Conservation (phyloP, 2,329 filamentous ascomycete species). For the Scolecobasidium constrictum region DNA sequence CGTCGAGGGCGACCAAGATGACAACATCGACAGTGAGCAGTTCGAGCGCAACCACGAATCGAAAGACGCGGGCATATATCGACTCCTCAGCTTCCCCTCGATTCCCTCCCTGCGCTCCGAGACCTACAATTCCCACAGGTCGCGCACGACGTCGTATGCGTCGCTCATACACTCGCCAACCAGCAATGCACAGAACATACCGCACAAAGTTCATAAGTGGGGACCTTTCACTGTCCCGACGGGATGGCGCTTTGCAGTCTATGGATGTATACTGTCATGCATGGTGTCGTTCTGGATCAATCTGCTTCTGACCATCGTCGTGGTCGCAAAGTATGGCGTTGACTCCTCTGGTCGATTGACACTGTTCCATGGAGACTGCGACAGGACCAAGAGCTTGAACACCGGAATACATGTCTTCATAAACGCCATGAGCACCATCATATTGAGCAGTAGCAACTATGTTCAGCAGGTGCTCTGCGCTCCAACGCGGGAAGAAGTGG, state of each 20-base stretch:
- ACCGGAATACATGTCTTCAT: slow-evolving; percentile 14
- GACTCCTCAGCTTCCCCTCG: neutral
- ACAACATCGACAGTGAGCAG: too few species aligned
- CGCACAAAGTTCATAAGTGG: neutral
- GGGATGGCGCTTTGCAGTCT: neutral
- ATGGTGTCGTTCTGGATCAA: slow-evolving; percentile 6
- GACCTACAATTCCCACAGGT: neutral
- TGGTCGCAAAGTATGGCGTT: neutral
- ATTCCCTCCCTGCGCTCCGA: neutral
- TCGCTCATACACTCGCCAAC: neutral
- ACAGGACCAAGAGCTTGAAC: slow-evolving; percentile 8
- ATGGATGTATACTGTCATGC: neutral
- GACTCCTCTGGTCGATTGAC: neutral
- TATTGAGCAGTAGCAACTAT: slow-evolving; percentile 17
- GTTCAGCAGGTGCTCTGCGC: slow-evolving; percentile 16
- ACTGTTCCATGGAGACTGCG: slow-evolving; percentile 11
- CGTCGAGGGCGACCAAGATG: neutral
- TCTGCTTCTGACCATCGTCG: neutral
- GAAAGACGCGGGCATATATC: neutral
- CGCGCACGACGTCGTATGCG: neutral
- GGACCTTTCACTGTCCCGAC: neutral
- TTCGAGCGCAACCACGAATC: too few species aligned
- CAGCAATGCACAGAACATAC: too few species aligned
- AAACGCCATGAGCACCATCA: slow-evolving; percentile 15
- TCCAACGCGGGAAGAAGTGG: slow-evolving; percentile 17